Conservation (phyloP, 2,329 filamentous ascomycete genomes). For the Monosporascus sp. region DNA sequence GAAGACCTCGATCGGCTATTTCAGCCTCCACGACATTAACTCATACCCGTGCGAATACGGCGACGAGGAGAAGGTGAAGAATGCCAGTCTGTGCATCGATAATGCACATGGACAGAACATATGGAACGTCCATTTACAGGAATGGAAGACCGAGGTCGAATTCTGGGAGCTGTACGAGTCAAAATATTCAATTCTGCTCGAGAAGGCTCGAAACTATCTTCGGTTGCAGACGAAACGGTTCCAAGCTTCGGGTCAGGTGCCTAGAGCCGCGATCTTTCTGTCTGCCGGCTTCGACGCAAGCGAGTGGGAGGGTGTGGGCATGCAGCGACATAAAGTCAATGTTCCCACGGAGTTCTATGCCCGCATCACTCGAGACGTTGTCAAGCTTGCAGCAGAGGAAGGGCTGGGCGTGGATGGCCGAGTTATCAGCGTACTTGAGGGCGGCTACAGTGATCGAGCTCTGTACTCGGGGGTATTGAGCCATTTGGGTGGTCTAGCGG, state of each 20-base stretch:
- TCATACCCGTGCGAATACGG: conserved; percentile 94
- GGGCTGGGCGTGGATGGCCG: conserved; percentile 73
- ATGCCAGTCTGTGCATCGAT: conserved; percentile 90
- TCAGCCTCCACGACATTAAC: conserved; percentile 96
- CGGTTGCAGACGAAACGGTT: conserved; percentile 64
- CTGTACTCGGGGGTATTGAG: conserved; percentile 83
- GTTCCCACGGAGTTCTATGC: conserved; percentile 97
- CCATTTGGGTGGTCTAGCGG: conserved; percentile 78
- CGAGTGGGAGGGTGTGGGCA: conserved; percentile 84
- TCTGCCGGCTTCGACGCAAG: conserved; percentile 97
- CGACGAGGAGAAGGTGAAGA: conserved; percentile 89
- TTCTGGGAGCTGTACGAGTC: conserved; percentile 87
- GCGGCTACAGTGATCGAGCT: conserved; percentile 91
- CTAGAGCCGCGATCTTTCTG: conserved; percentile 85
- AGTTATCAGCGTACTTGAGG: conserved; percentile 89
- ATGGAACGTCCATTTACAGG: conserved; percentile 92
- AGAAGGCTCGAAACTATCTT: conserved; percentile 78
- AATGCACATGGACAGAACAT: conserved; percentile 90
- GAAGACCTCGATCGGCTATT: conserved; percentile 88
- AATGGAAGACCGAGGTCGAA: conserved; percentile 75
- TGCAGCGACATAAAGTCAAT: conserved; percentile 94
- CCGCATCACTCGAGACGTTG: conserved; percentile 78
- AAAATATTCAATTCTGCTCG: conserved; percentile 69
- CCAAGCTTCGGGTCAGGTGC: conserved; percentile 50
- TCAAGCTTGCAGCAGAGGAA: conserved; percentile 75